Base-by-base conservation (phyloP, 768 basidiomycete genomes). In the Atractiella rhizophila region DNA sequence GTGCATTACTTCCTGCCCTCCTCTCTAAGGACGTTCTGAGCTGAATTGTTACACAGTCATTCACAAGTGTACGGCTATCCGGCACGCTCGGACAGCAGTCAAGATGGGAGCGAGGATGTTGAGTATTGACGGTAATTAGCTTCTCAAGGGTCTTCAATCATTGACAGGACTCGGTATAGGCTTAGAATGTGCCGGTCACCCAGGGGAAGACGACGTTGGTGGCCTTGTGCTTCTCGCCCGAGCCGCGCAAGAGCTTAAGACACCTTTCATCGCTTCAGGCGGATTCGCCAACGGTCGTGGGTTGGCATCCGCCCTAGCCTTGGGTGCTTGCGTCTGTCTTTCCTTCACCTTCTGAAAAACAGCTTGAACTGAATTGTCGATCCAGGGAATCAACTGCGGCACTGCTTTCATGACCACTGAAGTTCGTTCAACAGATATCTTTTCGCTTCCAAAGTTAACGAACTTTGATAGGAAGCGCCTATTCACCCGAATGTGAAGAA, bases 401-500 rank as follows among this genome's bases (percentile, higher is more conserved):
- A 85, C 83, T 8, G 70, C 82, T 5, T 86, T 91, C 63, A 76
- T 88, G 79, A 78, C 76, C 57, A 86, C 82, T 1, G 69, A 73
- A 12, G 19, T 9, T n/a, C n/a, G 24, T 20, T 9, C 8, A 35
- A 8, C 5, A 21, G 16, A 2, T 16, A 23, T 12, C 19, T 13
- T 5, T 5, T 28, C 8, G 4, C 12, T n/a, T n/a, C n/a, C n/a
- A n/a, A n/a, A n/a, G n/a, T n/a, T n/a, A n/a, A n/a, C n/a, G n/a
- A n/a, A n/a, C 18, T 16, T 16, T 33, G 26, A 42, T 18, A 15
- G 7, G 5, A 9, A 18, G 77, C 77, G 40, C 73, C 78, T 12
- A 80, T 85, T 40, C 85, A 88, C 57, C 67, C 76, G 45, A 76
- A 71, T 47, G 79, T 94, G 66, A 91, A 94, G 57, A 66, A 83